Evolutionary conservation across 208 protist species (phyloP).

Genomic region (Willaertia magna): DNA sequence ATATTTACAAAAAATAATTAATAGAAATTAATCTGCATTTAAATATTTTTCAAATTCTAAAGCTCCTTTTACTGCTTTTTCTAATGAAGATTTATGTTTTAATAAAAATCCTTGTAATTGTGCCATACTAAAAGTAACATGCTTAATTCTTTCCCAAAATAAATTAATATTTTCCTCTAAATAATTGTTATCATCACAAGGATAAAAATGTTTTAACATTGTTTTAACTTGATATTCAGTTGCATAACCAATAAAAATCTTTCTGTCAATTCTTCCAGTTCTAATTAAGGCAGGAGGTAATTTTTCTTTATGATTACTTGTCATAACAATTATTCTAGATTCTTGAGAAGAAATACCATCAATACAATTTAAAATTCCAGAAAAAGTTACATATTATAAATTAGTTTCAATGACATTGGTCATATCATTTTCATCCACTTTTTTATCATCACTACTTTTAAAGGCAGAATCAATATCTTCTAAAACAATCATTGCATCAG

Average conservation of each 20-base stretch:
- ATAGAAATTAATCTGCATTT: no score
- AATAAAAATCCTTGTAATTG: background rate
- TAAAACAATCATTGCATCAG: conserved; percentile 68
- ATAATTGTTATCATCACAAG: conserved; percentile 15
- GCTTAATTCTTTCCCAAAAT: background rate
- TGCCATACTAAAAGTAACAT: background rate
- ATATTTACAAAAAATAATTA: no score
- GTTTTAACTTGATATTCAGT: conserved; percentile 44
- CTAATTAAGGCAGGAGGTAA: conserved; percentile 58
- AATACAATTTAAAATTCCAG: conserved; percentile 80
- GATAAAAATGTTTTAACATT: conserved; percentile 72
- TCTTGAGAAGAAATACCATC: conserved; percentile 82
- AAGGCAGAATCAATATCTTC: conserved; percentile 89
- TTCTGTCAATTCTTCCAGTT: conserved; percentile 69
- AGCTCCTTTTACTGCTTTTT: background rate
- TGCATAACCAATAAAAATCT: conserved; percentile 59
- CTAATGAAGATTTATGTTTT: background rate
- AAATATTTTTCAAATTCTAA: background rate
- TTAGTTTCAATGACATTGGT: background rate
- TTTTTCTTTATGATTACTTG: conserved; percentile 74
- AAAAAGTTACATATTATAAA: conserved; percentile 54
- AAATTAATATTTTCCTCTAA: background rate
- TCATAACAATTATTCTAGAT: conserved; percentile 65
- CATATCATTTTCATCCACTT: background rate
- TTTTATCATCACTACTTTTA: conserved; percentile 18